phyloP scores from a whole-genome alignment of 148 eudicot species.

The Euryodendron excelsum region DNA sequence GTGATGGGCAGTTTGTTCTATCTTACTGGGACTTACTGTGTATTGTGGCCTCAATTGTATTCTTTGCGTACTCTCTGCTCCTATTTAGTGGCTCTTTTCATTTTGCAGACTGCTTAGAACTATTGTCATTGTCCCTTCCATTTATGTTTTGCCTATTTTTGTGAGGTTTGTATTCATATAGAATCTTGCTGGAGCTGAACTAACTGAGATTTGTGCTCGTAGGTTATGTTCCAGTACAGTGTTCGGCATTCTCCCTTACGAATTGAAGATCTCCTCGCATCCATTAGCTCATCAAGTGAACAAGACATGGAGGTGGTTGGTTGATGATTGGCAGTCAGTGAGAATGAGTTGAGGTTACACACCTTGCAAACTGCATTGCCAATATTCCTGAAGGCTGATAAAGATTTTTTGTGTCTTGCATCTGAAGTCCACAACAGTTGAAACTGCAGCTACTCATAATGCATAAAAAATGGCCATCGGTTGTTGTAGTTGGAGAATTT shows the following conservation, averaged over 20 bases:
- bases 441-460: background rate
- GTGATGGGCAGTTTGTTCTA: background rate
- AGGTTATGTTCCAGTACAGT: slow-evolving; percentile 86
- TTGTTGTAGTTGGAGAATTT: background rate
- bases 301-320: slow-evolving; percentile 63
- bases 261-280: slow-evolving; percentile 67
- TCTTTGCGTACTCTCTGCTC: background rate
- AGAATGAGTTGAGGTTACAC: background rate
- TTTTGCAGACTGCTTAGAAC: background rate
- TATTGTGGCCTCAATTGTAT: too few species aligned
- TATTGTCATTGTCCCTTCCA: background rate
- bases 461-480: background rate
- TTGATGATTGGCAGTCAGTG: slow-evolving; percentile 18
- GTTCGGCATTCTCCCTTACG: slow-evolving; percentile 74
- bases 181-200: too few species aligned
- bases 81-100: background rate
- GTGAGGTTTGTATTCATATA: background rate
- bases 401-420: background rate
- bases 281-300: slow-evolving; percentile 45
- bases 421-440: background rate
- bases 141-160: background rate
- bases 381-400: background rate
- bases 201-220: slow-evolving; percentile 22
- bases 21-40: background rate
- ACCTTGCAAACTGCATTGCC: background rate